Conservation (phyloP, 805 yeast genomes). For the Kodamaea nitidulidarum region DNA sequence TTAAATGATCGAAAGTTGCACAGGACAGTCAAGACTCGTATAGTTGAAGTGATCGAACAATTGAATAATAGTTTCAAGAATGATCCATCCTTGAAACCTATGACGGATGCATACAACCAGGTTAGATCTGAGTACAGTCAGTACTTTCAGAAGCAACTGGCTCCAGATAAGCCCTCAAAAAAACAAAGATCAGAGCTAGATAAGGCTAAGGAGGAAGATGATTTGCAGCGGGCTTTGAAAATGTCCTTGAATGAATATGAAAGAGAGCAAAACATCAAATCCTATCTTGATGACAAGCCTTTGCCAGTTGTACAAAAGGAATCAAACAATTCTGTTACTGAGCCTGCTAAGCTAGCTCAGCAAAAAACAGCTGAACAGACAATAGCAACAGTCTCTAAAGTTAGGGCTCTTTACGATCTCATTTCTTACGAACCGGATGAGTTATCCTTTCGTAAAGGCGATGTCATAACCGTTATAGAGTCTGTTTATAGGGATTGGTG, state of each 20-base stretch:
- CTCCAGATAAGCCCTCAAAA: slow-evolving; percentile 60
- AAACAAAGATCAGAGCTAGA: slow-evolving; percentile 44
- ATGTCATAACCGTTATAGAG: slow-evolving; percentile 81
- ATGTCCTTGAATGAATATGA: slow-evolving; percentile 65
- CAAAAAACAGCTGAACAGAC: slow-evolving; percentile 26
- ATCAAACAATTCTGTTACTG: slow-evolving; percentile 5
- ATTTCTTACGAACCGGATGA: slow-evolving; percentile 80
- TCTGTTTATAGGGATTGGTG: slow-evolving; percentile 93
- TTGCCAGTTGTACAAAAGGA: slow-evolving; percentile 25
- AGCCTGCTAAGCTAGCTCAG: slow-evolving; percentile 6
- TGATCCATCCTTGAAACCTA: slow-evolving; percentile 74
- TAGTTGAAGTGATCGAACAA: slow-evolving; percentile 66
- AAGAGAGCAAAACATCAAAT: slow-evolving; percentile 30
- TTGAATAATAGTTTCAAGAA: slow-evolving; percentile 57
- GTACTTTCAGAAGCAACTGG: slow-evolving; percentile 17
- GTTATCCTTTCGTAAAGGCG: slow-evolving; percentile 81
- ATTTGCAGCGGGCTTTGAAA: slow-evolving; percentile 69
- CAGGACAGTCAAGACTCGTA: slow-evolving; percentile 57
- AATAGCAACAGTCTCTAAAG: slow-evolving; percentile 53
- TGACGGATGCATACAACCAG: slow-evolving; percentile 56
- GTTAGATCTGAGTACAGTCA: slow-evolving; percentile 40
- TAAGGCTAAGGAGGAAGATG: slow-evolving; percentile 66
- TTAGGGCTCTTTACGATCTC: slow-evolving; percentile 81
- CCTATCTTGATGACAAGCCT: slow-evolving; percentile 29
- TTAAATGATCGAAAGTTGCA: slow-evolving; percentile 60